Conservation (phyloP, 805 yeast genomes). For the Metschnikowia rubicola region DNA sequence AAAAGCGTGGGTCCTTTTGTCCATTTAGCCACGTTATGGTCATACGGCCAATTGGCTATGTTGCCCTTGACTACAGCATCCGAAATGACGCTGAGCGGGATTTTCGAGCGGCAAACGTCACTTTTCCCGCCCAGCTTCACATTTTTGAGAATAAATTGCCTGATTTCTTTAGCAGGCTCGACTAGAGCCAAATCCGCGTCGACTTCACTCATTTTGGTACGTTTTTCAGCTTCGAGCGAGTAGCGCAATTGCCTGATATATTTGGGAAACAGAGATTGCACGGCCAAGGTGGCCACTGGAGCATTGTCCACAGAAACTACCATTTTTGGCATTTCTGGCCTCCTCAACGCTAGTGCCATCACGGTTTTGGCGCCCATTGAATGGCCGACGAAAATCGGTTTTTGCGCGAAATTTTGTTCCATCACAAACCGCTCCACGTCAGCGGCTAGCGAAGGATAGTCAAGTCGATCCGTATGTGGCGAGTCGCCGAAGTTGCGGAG, state of each 20-base stretch:
- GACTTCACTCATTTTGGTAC: conserved; percentile 60
- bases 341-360: conserved; percentile 76
- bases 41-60: conserved; percentile 77
- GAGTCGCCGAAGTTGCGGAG: conserved; percentile 91
- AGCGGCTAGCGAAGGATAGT: conserved; percentile 76
- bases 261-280: conserved; percentile 55
- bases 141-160: conserved; percentile 78
- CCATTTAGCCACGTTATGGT: conserved; percentile 51
- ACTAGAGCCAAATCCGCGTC: conserved; percentile 58
- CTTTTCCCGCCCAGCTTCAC: conserved; percentile 43
- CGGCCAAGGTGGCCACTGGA: conserved; percentile 60
- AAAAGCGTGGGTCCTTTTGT: conserved; percentile 67
- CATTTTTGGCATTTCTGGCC: conserved; percentile 58
- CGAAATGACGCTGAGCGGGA: conserved; percentile 72
- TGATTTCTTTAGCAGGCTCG: conserved; percentile 56
- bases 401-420: conserved; percentile 31
- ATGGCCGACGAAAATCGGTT: conserved; percentile 71
- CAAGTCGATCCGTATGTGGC: conserved; percentile 69
- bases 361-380: conserved; percentile 95
- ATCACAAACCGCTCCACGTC: conserved; percentile 76
- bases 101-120: conserved; percentile 46
- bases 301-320: conserved; percentile 85
- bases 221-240: conserved; percentile 46
- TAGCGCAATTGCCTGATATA: conserved; percentile 63
- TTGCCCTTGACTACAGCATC: conserved; percentile 61